Evolutionary conservation across 2,329 filamentous ascomycete genomes (phyloP), one percentile per base, ranked within the genome.

Genomic region (Fusarium sp.): DNA sequence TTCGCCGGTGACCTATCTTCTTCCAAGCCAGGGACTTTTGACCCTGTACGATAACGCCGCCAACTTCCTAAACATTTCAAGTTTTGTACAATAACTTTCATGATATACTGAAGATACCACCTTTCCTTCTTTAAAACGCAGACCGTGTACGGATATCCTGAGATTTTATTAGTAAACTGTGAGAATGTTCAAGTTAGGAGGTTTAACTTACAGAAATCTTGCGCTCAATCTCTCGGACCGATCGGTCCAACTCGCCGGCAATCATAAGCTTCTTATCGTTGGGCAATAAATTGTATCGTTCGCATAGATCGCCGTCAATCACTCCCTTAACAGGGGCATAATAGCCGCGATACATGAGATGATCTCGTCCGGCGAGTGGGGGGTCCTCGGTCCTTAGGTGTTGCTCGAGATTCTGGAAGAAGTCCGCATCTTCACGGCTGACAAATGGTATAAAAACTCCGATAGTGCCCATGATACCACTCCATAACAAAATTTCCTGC

Each of bases 261-360:
- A 99, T 97, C 89, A 95, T 94, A 82, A 94, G 91, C 86, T 98
- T 97, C 85, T 93, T 95, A 77, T 98, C 95, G 74, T 91, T 92
- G 30, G 92, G 88, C 67, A 99, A 85, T 65, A 96, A 83, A 64
- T 94, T 89, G 82, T 94, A 99, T 74, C 94, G 89, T 85, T 99
- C 96, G 77, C 96, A 97, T 42, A 99, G 85, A 82, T 99, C 96
- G 32, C 96, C 96, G 81, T 99, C 96, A 76, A 99, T 97, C 32
- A 97, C 91, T 12, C 95, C 95, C 86, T 99, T 99, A 44, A 97
- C 94, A 1, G 96, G 97, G 10, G 93, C 94, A 80, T 98, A 99
- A 82, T 98, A 99, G 71, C 94, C 91, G 70, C 97, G 89, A 81
- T 97, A 99, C 77, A 97, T 97, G 48, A 99, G 85, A 81, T 99